These are phyloP conservation scores for Fomitopsis pinicola DNA, from an alignment of 1,284 basidiomycete species.

Conservation along the genomic window DNA sequence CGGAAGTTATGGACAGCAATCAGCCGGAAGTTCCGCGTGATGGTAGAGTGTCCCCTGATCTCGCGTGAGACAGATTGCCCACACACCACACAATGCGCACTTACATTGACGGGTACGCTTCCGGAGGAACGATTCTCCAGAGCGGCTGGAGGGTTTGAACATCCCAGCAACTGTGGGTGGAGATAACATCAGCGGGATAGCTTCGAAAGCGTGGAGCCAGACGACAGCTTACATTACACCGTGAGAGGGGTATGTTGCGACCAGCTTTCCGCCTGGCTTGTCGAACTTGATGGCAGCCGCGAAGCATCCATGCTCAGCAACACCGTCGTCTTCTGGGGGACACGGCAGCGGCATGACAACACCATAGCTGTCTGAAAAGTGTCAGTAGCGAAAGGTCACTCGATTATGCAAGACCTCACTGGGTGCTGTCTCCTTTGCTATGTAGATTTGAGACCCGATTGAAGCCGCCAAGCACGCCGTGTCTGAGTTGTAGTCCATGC, in stretches of 20 bases:
- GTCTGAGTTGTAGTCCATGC: too few relatives aligned
- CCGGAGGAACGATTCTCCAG: background rate
- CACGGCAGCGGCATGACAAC: background rate
- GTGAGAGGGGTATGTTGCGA: background rate
- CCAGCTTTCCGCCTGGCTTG: background rate
- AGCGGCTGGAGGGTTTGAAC: background rate
- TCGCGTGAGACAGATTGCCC: background rate
- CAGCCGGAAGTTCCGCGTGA: background rate
- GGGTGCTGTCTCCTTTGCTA: background rate
- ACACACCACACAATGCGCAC: background rate
- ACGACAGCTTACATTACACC: background rate
- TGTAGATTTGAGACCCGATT: background rate
- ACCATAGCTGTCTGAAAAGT: background rate
- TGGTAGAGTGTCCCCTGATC: background rate
- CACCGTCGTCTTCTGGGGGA: background rate
- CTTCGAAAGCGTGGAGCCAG: too few relatives aligned
- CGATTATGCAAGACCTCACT: too few relatives aligned
- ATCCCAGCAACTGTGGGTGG: background rate
- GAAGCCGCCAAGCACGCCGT: too few relatives aligned
- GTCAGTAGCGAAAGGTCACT: too few relatives aligned
- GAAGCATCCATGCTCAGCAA: background rate
- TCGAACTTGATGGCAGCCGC: background rate
- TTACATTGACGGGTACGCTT: background rate
- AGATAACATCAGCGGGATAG: too few relatives aligned
- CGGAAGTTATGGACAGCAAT: background rate